A percentile compares a stretch with the other conserved stretches of the same genome.
phyloP scores from a whole-genome alignment of 768 basidiomycete genomes.

The Crassisporium funariophilum region DNA sequence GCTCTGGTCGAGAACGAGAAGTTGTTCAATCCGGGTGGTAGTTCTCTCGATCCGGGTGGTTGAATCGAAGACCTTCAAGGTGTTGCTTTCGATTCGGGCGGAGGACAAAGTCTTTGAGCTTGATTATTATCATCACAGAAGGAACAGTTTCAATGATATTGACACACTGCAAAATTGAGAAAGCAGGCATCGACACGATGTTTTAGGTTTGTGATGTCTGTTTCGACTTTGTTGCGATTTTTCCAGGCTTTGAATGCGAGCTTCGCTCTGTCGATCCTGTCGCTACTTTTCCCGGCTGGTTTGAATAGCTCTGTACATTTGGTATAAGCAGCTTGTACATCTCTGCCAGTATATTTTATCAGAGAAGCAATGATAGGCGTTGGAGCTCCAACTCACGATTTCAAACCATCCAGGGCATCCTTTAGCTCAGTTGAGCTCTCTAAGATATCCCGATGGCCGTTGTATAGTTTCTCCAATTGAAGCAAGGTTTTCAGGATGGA shows the following conservation, averaged over 20 bases:
- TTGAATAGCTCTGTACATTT: conserved; percentile 3
- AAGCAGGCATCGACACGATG: conserved; percentile 13
- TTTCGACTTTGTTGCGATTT: conserved; percentile 9
- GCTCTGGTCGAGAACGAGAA: background rate
- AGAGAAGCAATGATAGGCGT: background rate
- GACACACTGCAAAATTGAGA: conserved; percentile 11
- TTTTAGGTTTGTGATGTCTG: conserved; percentile 5
- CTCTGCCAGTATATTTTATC: conserved; percentile 1
- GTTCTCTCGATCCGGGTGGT: background rate
- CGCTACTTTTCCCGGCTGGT: background rate
- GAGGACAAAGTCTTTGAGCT: conserved; percentile 6
- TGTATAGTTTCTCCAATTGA: conserved; percentile 9
- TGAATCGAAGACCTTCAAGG: background rate
- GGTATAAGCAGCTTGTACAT: conserved; percentile 6
- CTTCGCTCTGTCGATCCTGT: conserved; percentile 3
- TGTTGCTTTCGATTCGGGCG: background rate
- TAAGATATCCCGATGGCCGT: conserved; percentile 7
- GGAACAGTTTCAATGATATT: background rate
- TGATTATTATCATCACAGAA: background rate
- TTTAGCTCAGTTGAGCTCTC: conserved; percentile 8
- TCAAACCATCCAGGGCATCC: conserved; percentile 2
- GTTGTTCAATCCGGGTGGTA: background rate
- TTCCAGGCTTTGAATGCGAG: conserved; percentile 4
- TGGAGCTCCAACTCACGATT: conserved; percentile 5
- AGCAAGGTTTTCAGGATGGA: background rate